Percentiles rank a stretch among this genome's conserved stretches.
Conservation (phyloP, 805 yeast genomes). For the Huiozyma sinensis region DNA sequence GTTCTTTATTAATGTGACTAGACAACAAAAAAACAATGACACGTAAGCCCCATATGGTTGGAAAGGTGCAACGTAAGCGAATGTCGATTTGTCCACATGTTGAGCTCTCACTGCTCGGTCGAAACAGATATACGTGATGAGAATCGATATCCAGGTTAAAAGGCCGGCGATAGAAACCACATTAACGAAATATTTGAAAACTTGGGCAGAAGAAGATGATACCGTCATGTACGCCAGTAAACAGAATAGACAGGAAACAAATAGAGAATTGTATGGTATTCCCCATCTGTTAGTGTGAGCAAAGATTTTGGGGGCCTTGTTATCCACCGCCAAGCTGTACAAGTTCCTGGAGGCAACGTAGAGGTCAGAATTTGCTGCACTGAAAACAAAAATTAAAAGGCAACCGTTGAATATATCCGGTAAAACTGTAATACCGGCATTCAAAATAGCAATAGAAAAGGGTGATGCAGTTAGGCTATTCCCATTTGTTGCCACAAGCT, state of each 20-base stretch:
- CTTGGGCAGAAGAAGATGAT: conserved; percentile 37
- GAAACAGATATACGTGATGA: conserved; percentile 43
- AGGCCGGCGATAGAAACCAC: conserved; percentile 51
- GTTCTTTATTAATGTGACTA: conserved; percentile 54
- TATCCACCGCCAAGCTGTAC: conserved; percentile 41
- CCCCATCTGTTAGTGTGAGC: conserved; percentile 56
- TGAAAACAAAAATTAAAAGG: conserved; percentile 44
- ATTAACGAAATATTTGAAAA: conserved; percentile 51
- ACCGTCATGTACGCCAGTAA: conserved; percentile 45
- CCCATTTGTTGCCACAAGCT: conserved; percentile 42
- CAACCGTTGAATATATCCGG: conserved; percentile 50
- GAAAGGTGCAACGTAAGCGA: conserved; percentile 53
- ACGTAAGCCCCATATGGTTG: conserved; percentile 58
- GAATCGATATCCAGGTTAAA: conserved; percentile 49
- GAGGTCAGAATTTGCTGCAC: conserved; percentile 37
- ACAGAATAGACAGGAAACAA: conserved; percentile 39
- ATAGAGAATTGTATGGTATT: conserved; percentile 49
- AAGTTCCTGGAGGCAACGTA: conserved; percentile 44
- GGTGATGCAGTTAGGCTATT: conserved; percentile 31
- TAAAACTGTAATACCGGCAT: conserved; percentile 44
- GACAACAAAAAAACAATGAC: conserved; percentile 40
- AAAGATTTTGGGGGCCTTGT: conserved; percentile 39
- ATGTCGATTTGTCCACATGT: conserved; percentile 33
- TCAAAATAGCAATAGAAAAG: conserved; percentile 48
- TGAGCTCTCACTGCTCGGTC: conserved; percentile 45